Percentiles rank a stretch among this genome's conserved stretches.
These are phyloP conservation scores for Narthecium ossifragum DNA, from an alignment of 106 monocot species.

Conservation along the genomic window DNA sequence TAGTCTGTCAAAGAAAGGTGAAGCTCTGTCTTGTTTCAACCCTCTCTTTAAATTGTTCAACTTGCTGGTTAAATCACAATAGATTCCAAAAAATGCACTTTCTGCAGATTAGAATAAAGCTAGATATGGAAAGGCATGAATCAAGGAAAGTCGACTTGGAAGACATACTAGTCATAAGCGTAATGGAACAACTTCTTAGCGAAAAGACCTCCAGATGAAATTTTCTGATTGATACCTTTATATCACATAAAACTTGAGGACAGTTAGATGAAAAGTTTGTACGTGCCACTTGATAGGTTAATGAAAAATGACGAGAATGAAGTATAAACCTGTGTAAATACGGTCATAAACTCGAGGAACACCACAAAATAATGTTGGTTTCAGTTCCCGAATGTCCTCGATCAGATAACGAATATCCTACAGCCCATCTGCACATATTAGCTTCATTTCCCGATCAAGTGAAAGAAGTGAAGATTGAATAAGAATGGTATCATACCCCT, in stretches of 20 bases:
- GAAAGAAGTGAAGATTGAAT: no score
- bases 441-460: no score
- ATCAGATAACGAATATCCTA: constrained; percentile 81
- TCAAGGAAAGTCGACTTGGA: neutral
- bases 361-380: constrained; percentile 86
- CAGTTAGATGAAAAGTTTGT: neutral
- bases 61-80: constrained; percentile 39
- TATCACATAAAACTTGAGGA: neutral
- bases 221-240: constrained; percentile 74
- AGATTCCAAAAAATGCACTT: constrained; percentile 3
- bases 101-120: no score
- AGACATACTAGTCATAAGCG: constrained; percentile 76
- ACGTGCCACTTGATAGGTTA: neutral
- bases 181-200: constrained; percentile 51
- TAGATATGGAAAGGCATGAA: neutral
- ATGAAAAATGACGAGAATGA: neutral
- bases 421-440: no score
- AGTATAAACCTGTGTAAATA: constrained; percentile 52
- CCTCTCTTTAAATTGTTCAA: constrained; percentile 67
- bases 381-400: constrained; percentile 75
- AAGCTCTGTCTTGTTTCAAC: constrained; percentile 72
- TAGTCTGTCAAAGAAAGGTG: constrained; percentile 79
- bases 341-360: constrained; percentile 95
- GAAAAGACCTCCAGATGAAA: constrained; percentile 61
- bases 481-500: constrained; percentile 60